These are phyloP conservation scores for Glonium stellatum DNA, from an alignment of 495 filamentous ascomycete species.

Conservation along the genomic window DNA sequence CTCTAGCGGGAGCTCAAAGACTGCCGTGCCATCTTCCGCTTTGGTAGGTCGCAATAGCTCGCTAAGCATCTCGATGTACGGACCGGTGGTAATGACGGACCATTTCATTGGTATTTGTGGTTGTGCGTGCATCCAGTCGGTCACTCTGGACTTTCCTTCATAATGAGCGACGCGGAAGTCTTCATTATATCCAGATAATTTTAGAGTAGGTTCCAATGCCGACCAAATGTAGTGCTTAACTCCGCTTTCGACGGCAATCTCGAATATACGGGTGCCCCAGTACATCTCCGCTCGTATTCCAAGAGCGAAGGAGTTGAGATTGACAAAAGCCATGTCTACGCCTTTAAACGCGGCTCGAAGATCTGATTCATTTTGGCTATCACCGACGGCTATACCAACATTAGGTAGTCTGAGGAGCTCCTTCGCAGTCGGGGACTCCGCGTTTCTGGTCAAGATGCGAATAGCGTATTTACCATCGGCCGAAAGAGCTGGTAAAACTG, in stretches of 20 bases:
- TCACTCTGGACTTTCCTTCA: conserved; percentile 50
- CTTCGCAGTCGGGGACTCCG: conserved; percentile 7
- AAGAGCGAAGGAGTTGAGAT: conserved; percentile 48
- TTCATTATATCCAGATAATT: conserved; percentile 42
- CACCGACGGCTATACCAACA: conserved; percentile 13
- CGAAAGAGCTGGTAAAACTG: conserved; percentile 13
- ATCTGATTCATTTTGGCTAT: conserved; percentile 10
- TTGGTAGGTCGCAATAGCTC: conserved; percentile 19
- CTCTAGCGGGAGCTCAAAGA: conserved; percentile 15
- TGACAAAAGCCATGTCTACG: conserved; percentile 47
- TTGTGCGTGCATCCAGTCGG: conserved; percentile 44
- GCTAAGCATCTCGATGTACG: conserved; percentile 48
- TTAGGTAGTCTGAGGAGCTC: conserved; percentile 14
- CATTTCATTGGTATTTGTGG: conserved; percentile 41
- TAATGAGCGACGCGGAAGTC: conserved; percentile 47
- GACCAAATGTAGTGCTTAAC: conserved; percentile 47
- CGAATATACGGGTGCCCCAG: conserved; percentile 50
- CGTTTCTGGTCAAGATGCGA: conserved; percentile 19
- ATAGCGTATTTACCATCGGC: conserved; percentile 12
- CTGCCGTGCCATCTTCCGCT: conserved; percentile 8
- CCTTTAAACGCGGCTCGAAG: conserved; percentile 33
- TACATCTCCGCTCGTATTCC: conserved; percentile 50
- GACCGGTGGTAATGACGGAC: conserved; percentile 46
- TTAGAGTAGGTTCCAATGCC: conserved; percentile 20
- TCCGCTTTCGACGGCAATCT: conserved; percentile 45